Evolutionary conservation across 2,329 filamentous ascomycete genomes (phyloP), one percentile per base, ranked within the genome.

Genomic region (Fusarium multiceps): DNA sequence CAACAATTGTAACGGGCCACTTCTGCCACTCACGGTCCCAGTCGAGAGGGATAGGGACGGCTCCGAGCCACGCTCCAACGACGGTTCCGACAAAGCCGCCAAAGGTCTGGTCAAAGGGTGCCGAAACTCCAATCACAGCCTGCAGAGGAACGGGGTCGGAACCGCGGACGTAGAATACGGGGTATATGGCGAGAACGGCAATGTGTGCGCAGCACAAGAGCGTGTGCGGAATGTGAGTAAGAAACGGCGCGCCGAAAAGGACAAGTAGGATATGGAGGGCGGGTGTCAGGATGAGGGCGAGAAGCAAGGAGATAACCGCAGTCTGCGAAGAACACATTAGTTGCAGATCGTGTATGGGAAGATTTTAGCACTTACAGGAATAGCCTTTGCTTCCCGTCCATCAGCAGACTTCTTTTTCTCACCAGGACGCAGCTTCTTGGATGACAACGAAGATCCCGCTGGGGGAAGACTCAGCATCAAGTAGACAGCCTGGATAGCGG

Each of bases 21-120:
- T 91, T 93, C 87, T 99, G 96, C 96, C 96, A 99, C 74, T 97
- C 94, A n/a, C 96, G 90, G 79, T 99, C 96, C 95, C 95, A 98
- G 79, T 99, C 96, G 72, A 99, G 83, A 3, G 96, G 96, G 73
- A 99, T 98, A 0, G 97, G 96, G 55, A 98, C 89, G 10, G 96
- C 96, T 6, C 96, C 96, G 43, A 97, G 82, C 96, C 96, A 98
- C 42, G 93, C 93, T 8, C 96, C 96, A 2, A 95, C 75, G 27
- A 91, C 83, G 0, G 89, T 90, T 7, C 96, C 96, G n/a, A 94
- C 80, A 12, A 93, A 85, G 3, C 89, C 93, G 4, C 94, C 95
- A 81, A 93, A 96, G 0, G 93, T 89, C 77, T 94, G 92, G 79
- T 98, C 96, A 23, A 96, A 82, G 0, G 94, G 93, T 45, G 86